Evolutionary conservation across 306 rosid species (phyloP).

Genomic region (Vigna hirtella): DNA sequence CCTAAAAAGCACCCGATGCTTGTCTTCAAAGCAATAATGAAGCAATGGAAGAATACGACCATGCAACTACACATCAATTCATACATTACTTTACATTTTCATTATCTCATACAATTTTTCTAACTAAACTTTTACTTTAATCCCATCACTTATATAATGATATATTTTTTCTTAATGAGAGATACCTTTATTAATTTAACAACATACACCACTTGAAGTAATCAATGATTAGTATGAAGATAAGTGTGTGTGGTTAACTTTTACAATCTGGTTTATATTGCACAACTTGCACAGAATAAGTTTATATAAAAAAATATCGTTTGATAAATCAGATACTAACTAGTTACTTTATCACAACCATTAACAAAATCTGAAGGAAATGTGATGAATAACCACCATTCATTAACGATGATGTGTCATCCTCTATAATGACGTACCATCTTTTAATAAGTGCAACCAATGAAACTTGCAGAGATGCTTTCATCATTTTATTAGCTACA

Average conservation of each 20-base stretch:
- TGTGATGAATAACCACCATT: background rate
- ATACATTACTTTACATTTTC: background rate
- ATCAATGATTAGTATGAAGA: too few relatives aligned
- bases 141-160: too few relatives aligned
- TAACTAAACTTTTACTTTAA: too few relatives aligned
- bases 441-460: background rate
- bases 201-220: too few relatives aligned
- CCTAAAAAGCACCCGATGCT: conserved; percentile 15
- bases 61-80: background rate
- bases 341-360: background rate
- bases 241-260: too few relatives aligned
- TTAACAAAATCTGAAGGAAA: background rate
- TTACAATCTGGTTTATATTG: too few relatives aligned
- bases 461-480: conserved; percentile 6
- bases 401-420: background rate
- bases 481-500: background rate
- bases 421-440: background rate
- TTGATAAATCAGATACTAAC: too few relatives aligned
- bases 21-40: conserved; percentile 46
- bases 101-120: background rate
- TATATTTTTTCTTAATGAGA: too few relatives aligned
- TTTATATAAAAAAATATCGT: too few relatives aligned
- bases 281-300: too few relatives aligned
- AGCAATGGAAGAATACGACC: conserved; percentile 14
- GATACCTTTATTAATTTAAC: too few relatives aligned